These are phyloP conservation scores for Diutina scorzettiae DNA, from an alignment of 1,139 yeast genomes.

Conservation along the genomic window DNA sequence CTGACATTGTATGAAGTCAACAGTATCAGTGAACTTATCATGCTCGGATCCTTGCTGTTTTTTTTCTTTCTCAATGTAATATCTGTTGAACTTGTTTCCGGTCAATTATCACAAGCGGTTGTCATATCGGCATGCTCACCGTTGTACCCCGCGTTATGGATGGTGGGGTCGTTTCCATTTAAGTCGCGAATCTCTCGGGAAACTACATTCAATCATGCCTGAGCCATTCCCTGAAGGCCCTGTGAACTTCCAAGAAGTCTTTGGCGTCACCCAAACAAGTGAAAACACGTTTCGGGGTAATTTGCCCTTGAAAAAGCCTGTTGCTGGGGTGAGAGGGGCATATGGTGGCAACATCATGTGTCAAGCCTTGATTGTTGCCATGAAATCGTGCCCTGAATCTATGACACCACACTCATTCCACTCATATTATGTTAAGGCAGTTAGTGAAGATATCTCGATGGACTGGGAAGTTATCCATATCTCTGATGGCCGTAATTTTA, in stretches of 20 bases:
- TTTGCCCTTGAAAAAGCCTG: conserved; percentile 23
- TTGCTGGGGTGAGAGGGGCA: conserved; percentile 22
- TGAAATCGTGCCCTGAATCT: conserved; percentile 18
- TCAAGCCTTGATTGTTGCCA: conserved; percentile 28
- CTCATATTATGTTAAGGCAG: conserved; percentile 27
- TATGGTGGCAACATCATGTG: conserved; percentile 33
- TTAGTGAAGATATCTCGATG: conserved; percentile 11
- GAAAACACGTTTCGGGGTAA: conserved; percentile 16
- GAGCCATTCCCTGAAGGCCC: conserved; percentile 4
- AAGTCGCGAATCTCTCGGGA: no score
- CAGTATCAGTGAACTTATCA: no score
- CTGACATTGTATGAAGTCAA: no score
- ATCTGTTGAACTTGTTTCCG: no score
- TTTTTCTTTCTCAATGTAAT: no score
- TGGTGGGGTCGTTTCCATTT: no score
- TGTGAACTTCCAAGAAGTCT: not conserved
- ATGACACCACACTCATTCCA: conserved; percentile 33
- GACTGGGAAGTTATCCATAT: conserved; percentile 15
- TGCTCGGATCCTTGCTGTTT: no score
- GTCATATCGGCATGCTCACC: no score
- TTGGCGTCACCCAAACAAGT: conserved; percentile 1
- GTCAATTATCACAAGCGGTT: no score
- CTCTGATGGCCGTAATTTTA: conserved; percentile 48
- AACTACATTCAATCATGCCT: no score
- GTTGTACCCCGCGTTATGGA: no score